A percentile compares a stretch with the other conserved stretches of the same genome.
Conservation (phyloP, 2,329 filamentous ascomycete genomes). For the Colletotrichum musae region DNA sequence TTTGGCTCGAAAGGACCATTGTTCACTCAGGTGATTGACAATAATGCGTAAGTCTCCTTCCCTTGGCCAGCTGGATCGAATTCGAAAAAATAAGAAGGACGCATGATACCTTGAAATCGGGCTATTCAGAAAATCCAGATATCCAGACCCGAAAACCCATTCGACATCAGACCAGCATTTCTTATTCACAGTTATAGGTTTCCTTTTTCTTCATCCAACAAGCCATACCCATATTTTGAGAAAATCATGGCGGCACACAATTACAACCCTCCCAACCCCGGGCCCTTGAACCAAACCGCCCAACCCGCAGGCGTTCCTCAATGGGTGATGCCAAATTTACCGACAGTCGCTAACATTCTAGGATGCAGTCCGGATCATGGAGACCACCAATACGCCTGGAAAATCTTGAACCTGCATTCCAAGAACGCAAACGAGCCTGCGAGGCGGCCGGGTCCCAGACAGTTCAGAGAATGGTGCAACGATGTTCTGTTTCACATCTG, state of each 20-base stretch:
- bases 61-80: too few relatives aligned
- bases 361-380: conserved; percentile 1
- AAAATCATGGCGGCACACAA: too few relatives aligned
- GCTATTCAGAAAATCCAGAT: too few relatives aligned
- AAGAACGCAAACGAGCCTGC: background rate
- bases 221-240: too few relatives aligned
- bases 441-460: background rate
- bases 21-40: background rate
- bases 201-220: too few relatives aligned
- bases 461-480: conserved; percentile 10
- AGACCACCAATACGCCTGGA: conserved; percentile 9
- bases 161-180: background rate
- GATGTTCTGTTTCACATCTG: background rate
- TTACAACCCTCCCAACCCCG: too few relatives aligned
- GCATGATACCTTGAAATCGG: background rate
- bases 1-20: background rate
- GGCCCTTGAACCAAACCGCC: too few relatives aligned
- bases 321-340: too few relatives aligned
- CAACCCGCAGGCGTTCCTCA: too few relatives aligned
- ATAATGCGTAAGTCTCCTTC: background rate
- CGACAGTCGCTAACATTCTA: background rate
- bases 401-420: conserved; percentile 7
- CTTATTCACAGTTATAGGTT: background rate
- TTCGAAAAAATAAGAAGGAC: background rate
- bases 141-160: background rate